phyloP scores from a whole-genome alignment of 1,284 basidiomycete genomes.

The Inonotus hispidus region DNA sequence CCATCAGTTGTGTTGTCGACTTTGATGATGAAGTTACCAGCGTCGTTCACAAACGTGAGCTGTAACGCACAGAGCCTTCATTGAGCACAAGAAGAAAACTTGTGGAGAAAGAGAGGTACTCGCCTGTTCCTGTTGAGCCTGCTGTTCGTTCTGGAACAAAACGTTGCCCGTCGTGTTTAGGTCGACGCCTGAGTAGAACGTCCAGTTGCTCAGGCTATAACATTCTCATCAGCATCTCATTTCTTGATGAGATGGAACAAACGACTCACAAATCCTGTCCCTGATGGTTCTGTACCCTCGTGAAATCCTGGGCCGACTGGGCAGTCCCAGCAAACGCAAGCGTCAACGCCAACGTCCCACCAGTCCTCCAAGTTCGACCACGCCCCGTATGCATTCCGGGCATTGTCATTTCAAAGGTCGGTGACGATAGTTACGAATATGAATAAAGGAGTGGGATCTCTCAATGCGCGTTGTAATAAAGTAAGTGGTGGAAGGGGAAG shows the following conservation, averaged over 20 bases:
- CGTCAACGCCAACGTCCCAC: not conserved
- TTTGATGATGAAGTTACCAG: constrained; percentile 18
- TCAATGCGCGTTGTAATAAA: too few species aligned
- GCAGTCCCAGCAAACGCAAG: not conserved
- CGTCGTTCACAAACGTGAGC: constrained; percentile 16
- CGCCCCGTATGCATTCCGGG: not conserved
- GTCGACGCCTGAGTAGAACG: constrained; percentile 17
- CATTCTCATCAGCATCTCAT: not conserved
- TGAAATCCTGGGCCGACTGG: constrained; percentile 3
- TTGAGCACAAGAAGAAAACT: not conserved
- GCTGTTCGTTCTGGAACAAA: constrained; percentile 13
- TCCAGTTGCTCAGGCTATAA: constrained; percentile 16
- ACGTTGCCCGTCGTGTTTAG: constrained; percentile 19
- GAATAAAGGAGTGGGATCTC: not conserved
- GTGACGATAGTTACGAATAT: not conserved
- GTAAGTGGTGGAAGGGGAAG: not conserved
- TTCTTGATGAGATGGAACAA: not conserved
- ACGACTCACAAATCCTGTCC: constrained; percentile 10
- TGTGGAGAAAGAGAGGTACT: not conserved
- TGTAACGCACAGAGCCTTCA: not conserved
- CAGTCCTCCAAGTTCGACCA: not conserved
- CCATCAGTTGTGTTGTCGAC: constrained; percentile 19
- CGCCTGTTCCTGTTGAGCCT: constrained; percentile 9
- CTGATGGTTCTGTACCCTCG: constrained; percentile 2
- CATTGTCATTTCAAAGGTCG: not conserved